These are phyloP conservation scores for Parachaetomium inaequale DNA, from an alignment of 495 filamentous ascomycete genomes.

Conservation along the genomic window DNA sequence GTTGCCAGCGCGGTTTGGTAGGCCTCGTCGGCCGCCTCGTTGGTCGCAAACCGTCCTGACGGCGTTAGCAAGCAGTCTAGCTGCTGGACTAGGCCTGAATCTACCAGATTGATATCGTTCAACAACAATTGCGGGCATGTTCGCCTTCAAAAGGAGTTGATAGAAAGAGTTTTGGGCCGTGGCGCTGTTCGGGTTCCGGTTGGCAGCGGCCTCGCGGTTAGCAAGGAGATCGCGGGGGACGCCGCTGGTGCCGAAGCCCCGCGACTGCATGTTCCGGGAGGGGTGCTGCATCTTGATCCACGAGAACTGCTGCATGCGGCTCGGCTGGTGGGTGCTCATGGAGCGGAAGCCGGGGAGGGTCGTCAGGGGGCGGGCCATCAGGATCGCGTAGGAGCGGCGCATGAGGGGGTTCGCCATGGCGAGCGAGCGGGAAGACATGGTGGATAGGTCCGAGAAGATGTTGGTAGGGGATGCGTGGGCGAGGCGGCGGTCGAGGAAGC, in stretches of 20 bases:
- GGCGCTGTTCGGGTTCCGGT: conserved; percentile 81
- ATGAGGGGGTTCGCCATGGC: conserved; percentile 39
- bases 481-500: conserved; percentile 21
- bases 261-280: conserved; percentile 25
- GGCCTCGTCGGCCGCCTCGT: conserved; percentile 63
- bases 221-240: conserved; percentile 49
- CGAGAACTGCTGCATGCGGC: conserved; percentile 20
- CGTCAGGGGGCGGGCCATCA: conserved; percentile 26
- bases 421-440: conserved; percentile 31
- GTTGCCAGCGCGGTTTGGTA: conserved; percentile 72
- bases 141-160: conserved; percentile 79
- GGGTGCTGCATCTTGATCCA: conserved; percentile 8
- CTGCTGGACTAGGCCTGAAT: background rate
- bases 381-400: conserved; percentile 26
- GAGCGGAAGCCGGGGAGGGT: conserved; percentile 24
- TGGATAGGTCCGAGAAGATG: conserved; percentile 29
- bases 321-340: conserved; percentile 31
- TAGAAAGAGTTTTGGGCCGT: conserved; percentile 91
- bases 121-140: conserved; percentile 87
- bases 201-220: conserved; percentile 75
- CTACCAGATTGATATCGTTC: conserved; percentile 78
- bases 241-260: conserved; percentile 41
- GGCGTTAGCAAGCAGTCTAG: background rate
- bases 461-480: conserved; percentile 23
- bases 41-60: conserved; percentile 66